Conservation (phyloP, 768 basidiomycete genomes). For the Leccinum variicolor region DNA sequence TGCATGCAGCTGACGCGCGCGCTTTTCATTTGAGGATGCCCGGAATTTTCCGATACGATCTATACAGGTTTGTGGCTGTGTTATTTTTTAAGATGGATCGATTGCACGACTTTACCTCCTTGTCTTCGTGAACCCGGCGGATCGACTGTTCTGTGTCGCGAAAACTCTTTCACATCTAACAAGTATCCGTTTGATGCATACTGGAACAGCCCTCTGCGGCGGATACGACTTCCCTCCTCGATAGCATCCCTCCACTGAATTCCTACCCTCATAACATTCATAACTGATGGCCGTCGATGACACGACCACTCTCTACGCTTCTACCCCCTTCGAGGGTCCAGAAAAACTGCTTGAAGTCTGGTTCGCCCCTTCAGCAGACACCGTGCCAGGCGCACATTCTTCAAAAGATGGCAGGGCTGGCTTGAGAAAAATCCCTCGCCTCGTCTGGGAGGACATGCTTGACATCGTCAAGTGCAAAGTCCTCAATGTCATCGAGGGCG, state of each 20-base stretch:
- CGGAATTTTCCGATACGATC: slow-evolving; percentile 14
- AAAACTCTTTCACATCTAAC: slow-evolving; percentile 11
- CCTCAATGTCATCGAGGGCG: slow-evolving; percentile 82
- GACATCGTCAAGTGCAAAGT: slow-evolving; percentile 96
- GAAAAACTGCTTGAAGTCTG: slow-evolving; percentile 97
- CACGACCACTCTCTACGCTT: slow-evolving; percentile 23
- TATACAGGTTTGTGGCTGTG: slow-evolving; percentile 28
- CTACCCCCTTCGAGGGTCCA: slow-evolving; percentile 82
- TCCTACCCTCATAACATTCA: neutral
- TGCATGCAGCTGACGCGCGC: neutral
- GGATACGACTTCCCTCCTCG: slow-evolving; percentile 39
- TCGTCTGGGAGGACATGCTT: slow-evolving; percentile 95
- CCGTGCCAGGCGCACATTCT: slow-evolving; percentile 46
- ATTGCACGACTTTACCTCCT: slow-evolving; percentile 3
- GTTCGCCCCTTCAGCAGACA: slow-evolving; percentile 80
- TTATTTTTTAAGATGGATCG: slow-evolving; percentile 10
- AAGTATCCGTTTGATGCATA: slow-evolving; percentile 42
- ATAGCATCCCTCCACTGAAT: slow-evolving; percentile 41
- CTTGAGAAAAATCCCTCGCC: slow-evolving; percentile 68
- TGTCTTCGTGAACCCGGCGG: slow-evolving; percentile 17
- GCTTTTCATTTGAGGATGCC: neutral
- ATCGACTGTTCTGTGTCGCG: slow-evolving; percentile 16
- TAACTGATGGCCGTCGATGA: slow-evolving; percentile 26
- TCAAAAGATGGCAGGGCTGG: slow-evolving; percentile 53
- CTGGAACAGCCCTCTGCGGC: slow-evolving; percentile 34